Base-by-base conservation (phyloP, 2,329 filamentous ascomycete genomes). In the Hypoxylon sp. region DNA sequence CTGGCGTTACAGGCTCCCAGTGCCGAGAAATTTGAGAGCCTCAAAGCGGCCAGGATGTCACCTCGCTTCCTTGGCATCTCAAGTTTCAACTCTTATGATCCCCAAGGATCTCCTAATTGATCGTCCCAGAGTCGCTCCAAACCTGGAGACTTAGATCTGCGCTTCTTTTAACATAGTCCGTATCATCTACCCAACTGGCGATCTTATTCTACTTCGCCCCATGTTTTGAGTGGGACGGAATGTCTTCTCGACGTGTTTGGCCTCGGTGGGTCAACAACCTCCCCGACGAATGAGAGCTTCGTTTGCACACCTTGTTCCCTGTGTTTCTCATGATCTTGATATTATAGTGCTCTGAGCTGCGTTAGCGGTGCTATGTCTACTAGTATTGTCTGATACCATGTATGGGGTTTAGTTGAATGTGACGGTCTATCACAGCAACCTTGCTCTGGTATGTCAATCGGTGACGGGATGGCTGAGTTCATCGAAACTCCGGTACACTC, bases 101-200 rank as follows among this genome's bases (percentile, higher is more conserved):
- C 46, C 52, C 67, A 55, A 59, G 65, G 64, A 69, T 71, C 69
- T 65, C 55, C 65, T 60, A 52, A 62, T 59, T 62, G 65, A 68
- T 68, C 61, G 69, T 32, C 62, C 56, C 51, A 59, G 64, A 54
- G 64, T 46, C 66, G 46, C 61, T 61, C 64, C 67, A 45, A 65
- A 66, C 66, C 59, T 55, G 48, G 51, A 56, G 52, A 26, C 18
- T 44, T 42, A 60, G 67, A 64, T 65, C 58, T 54, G 57, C 51
- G 18, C 14, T 53, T 16, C 56, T 59, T 64, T 61, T 36, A 70
- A 66, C 69, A 26, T 26, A 2, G 9, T 59, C 54, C 22, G 67
- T 72, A 67, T 73, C 68, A 73, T 74, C 72, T 71, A 32, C 70
- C 50, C 26, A 46, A 24, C 40, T 16, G 64, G 55, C 60, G 57